phyloP scores from a whole-genome alignment of 2,329 filamentous ascomycete species.

The Beauveria scarabaeidicola region DNA sequence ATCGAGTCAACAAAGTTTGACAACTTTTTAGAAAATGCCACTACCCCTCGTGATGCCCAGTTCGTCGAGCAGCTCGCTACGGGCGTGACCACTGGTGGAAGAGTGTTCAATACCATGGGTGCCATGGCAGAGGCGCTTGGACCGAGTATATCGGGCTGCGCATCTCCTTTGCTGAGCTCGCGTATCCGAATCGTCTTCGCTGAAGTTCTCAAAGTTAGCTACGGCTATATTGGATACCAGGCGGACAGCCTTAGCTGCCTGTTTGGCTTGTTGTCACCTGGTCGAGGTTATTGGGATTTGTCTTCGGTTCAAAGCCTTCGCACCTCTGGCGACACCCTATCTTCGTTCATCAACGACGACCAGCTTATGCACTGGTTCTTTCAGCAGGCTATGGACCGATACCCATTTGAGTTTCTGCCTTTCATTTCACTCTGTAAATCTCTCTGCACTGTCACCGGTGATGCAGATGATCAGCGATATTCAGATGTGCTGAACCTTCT shows the following conservation, averaged over 20 bases:
- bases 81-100: slow-evolving; percentile 39
- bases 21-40: slow-evolving; percentile 43
- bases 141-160: slow-evolving; percentile 35
- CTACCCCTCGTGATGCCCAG: slow-evolving; percentile 42
- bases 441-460: slow-evolving; percentile 36
- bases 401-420: slow-evolving; percentile 76
- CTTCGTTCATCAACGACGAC: slow-evolving; percentile 28
- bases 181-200: slow-evolving; percentile 57
- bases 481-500: slow-evolving; percentile 55
- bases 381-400: slow-evolving; percentile 62
- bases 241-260: slow-evolving; percentile 60
- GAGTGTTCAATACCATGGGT: slow-evolving; percentile 45
- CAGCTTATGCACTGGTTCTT: slow-evolving; percentile 52
- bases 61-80: slow-evolving; percentile 42
- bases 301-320: slow-evolving; percentile 28
- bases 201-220: slow-evolving; percentile 60
- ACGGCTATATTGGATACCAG: slow-evolving; percentile 62
- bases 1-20: slow-evolving; percentile 54
- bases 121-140: slow-evolving; percentile 42
- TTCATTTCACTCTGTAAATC: slow-evolving; percentile 65
- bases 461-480: slow-evolving; percentile 27
- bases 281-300: slow-evolving; percentile 45
- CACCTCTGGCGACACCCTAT: slow-evolving; percentile 25
- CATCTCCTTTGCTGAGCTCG: slow-evolving; percentile 49
- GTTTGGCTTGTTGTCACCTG: slow-evolving; percentile 53